Percentiles rank a stretch among this genome's conserved stretches.
These are phyloP conservation scores for Cicer judaicum DNA, from an alignment of 306 rosid genomes.

Conservation along the genomic window DNA sequence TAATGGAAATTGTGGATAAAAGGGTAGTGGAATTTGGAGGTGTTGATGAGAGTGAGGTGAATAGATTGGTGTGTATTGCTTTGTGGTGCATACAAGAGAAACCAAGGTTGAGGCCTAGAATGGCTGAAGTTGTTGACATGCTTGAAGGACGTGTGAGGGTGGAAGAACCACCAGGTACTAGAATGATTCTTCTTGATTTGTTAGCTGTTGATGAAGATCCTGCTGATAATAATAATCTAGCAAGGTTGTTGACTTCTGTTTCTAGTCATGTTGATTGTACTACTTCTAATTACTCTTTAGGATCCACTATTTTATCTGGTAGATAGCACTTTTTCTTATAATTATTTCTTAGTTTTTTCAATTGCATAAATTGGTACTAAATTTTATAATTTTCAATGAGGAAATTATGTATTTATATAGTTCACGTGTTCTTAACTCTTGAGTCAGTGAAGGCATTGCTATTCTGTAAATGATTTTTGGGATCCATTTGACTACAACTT, in stretches of 20 bases:
- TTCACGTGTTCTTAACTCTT: constrained; percentile 12
- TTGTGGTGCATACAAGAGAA: constrained; percentile 93
- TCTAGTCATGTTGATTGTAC: constrained; percentile 35
- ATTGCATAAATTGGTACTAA: constrained; percentile 32
- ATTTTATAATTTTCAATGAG: not conserved
- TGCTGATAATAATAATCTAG: constrained; percentile 6
- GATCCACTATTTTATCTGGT: constrained; percentile 59
- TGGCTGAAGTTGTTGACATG: constrained; percentile 78
- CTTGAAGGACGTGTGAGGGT: constrained; percentile 68
- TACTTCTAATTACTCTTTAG: constrained; percentile 52
- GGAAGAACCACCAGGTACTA: constrained; percentile 81
- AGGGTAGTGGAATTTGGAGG: constrained; percentile 53
- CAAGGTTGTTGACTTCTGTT: constrained; percentile 44
- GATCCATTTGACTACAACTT: constrained; percentile 36
- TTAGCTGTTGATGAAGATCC: constrained; percentile 60
- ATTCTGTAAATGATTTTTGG: constrained; percentile 7
- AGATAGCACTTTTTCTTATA: constrained; percentile 42
- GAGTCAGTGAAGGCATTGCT: constrained; percentile 1
- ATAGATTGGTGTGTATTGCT: constrained; percentile 65
- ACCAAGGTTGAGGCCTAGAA: constrained; percentile 73
- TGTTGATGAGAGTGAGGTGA: constrained; percentile 68
- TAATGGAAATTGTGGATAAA: constrained; percentile 74
- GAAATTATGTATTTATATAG: not conserved
- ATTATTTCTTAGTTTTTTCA: constrained; percentile 10
- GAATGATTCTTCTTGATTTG: constrained; percentile 73